Evolutionary conservation across 805 yeast species (phyloP), one percentile per base, ranked within the genome.

Genomic region (Zygosaccharomyces pseudorouxii): DNA sequence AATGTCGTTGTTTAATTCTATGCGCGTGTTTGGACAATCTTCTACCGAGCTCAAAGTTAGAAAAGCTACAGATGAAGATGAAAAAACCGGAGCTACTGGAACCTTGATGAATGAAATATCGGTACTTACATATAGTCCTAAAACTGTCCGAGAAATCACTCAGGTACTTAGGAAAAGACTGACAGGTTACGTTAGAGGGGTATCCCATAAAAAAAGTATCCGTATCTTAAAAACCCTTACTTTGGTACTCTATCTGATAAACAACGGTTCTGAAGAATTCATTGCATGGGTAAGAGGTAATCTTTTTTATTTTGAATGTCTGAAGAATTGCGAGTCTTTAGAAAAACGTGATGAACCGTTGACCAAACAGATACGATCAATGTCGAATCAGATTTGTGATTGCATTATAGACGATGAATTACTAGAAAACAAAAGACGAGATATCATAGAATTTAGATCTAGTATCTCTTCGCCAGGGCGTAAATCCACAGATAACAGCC

Each of bases 41-140:
- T 59, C 58, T 54, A 68, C 62, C 20, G 76, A 71, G 49, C 48
- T 65, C 5, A 72, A 60, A 49, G 69, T 73, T 12, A 70, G 63
- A 50, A 65, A 69, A 18, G 80, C 82, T 7, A 80, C 84, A 5
- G 62, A 63, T 20, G 76, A 73, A 53, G 72, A 71, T 49, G 82
- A 79, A 49, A 69, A 73, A 1, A 67, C 73, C 55, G 82, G 85
- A 1, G 84, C 84, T 0, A 76, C 78, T 6, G 77, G 80, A n/a
- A 67, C 74, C 5, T 76, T 80, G 50, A 66, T 81, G 58, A 74
- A 75, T 49, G 80, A 79, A 43, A 63, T 81, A 2, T 72, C 83
- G 0, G 63, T 69, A 2, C 59, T 78, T 19, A 72, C 85, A 0
- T 71, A 68, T 47, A 63, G 71, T 42, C 52, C 69, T 12, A 68